phyloP scores from a whole-genome alignment of 192 early-diverging fungal genomes.

The Dissophora globulifera region DNA sequence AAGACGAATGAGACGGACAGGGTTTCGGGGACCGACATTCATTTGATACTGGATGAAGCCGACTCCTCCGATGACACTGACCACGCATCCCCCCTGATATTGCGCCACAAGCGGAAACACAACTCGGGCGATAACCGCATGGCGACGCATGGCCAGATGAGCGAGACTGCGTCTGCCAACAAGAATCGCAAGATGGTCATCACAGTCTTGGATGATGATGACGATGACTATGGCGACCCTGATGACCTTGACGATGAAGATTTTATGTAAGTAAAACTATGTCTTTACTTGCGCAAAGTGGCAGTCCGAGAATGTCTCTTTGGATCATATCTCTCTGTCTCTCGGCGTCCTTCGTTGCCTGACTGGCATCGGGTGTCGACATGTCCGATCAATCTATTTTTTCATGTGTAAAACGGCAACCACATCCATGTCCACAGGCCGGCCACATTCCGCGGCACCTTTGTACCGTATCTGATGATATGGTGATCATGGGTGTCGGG shows the following conservation, averaged over 20 bases:
- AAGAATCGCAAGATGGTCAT: conserved; percentile 30
- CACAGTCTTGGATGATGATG: conserved; percentile 12
- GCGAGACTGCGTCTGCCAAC: neutral
- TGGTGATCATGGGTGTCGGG: neutral
- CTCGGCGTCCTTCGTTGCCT: neutral
- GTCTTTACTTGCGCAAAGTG: no score
- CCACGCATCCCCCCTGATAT: neutral
- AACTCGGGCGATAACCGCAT: neutral
- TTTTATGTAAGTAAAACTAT: no score
- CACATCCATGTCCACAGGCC: no score
- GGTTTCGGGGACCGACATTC: conserved; percentile 13
- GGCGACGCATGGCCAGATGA: neutral
- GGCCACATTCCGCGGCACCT: neutral
- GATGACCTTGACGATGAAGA: no score
- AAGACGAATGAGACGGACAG: neutral
- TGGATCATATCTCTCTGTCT: no score
- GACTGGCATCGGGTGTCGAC: no score
- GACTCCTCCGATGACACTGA: neutral
- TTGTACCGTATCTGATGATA: neutral
- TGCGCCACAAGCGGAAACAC: neutral
- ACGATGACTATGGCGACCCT: conserved; percentile 1
- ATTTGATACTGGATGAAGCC: conserved; percentile 12
- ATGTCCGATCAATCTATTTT: neutral
- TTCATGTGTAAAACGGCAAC: neutral
- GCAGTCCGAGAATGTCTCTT: no score